Evolutionary conservation across 257 asterid species (phyloP).

Genomic region (Nicotiana otophora): DNA sequence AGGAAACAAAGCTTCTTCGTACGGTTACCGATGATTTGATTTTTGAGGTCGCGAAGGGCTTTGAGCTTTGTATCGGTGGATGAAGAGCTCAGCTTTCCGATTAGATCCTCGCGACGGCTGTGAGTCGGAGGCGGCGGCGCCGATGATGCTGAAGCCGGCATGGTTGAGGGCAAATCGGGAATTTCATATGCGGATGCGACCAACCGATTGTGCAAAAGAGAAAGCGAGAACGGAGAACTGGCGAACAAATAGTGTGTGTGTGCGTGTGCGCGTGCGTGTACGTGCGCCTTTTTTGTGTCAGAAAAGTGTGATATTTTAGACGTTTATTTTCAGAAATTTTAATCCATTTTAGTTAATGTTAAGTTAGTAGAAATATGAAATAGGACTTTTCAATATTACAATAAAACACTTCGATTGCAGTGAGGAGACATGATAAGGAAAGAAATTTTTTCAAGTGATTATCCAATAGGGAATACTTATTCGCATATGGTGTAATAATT

Average conservation of each 20-base stretch:
- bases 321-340: too few relatives aligned
- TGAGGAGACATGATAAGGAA: too few relatives aligned
- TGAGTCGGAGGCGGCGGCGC: conserved; percentile 34
- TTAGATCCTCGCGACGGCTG: conserved; percentile 49
- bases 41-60: conserved; percentile 75
- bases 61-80: conserved; percentile 53
- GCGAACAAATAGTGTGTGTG: neutral
- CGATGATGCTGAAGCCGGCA: conserved; percentile 62
- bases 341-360: too few relatives aligned
- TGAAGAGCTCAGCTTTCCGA: conserved; percentile 45
- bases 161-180: conserved; percentile 12
- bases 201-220: neutral
- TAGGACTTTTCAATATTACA: too few relatives aligned
- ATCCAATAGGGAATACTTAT: too few relatives aligned
- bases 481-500: too few relatives aligned
- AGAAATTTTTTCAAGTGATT: too few relatives aligned
- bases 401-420: too few relatives aligned
- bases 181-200: conserved; percentile 13
- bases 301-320: too few relatives aligned
- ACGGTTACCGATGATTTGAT: conserved; percentile 88
- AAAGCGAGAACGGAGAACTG: neutral
- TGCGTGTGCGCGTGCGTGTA: too few relatives aligned
- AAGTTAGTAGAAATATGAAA: too few relatives aligned
- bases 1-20: conserved; percentile 71
- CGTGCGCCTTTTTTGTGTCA: too few relatives aligned